phyloP scores from a whole-genome alignment of 371 early-diverging fungal genomes.

The Cokeromyces recurvatus region DNA sequence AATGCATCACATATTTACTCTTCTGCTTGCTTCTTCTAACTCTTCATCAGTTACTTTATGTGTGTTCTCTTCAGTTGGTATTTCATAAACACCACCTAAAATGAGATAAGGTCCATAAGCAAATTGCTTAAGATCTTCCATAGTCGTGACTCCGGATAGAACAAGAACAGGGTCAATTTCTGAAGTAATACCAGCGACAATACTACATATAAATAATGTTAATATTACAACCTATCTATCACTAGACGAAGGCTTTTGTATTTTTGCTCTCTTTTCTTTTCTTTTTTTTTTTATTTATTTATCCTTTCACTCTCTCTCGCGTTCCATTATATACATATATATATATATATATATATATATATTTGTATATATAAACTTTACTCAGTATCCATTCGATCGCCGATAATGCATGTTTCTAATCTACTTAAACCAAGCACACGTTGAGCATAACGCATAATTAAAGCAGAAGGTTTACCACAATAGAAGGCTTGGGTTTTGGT shows the following conservation, averaged over 20 bases:
- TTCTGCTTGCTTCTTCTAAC: constrained; percentile 36
- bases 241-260: no score
- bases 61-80: constrained; percentile 34
- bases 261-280: no score
- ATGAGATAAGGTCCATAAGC: constrained; percentile 59
- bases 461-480: constrained; percentile 61
- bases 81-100: constrained; percentile 56
- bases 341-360: no score
- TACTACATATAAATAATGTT: not conserved
- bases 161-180: constrained; percentile 64
- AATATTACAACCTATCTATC: not conserved
- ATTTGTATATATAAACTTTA: no score
- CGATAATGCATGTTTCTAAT: constrained; percentile 62
- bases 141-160: constrained; percentile 53
- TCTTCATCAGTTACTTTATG: constrained; percentile 28
- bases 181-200: constrained; percentile 50
- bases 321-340: no score
- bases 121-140: constrained; percentile 42
- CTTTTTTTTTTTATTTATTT: no score
- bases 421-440: constrained; percentile 49
- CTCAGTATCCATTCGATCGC: constrained; percentile 70
- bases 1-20: no score
- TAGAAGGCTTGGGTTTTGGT: constrained; percentile 62
- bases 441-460: constrained; percentile 65
- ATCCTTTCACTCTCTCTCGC: no score